Evolutionary conservation across 1,284 basidiomycete genomes (phyloP).

Genomic region (Xerocomus amazonicus): DNA sequence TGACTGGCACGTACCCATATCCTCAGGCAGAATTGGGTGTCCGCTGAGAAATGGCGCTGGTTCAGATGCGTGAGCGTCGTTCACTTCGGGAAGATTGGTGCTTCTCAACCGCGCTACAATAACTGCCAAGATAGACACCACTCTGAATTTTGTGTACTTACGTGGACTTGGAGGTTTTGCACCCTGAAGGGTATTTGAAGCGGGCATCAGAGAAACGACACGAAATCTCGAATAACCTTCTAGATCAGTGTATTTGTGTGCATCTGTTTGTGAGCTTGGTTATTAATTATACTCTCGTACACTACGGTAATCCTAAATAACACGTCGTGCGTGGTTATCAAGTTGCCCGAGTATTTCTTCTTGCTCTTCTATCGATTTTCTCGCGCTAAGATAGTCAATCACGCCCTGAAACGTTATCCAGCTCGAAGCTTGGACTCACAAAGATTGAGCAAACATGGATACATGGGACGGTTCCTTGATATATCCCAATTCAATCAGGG

Average conservation of each 20-base stretch:
- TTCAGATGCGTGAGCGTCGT: conserved; percentile 1
- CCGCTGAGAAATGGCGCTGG: conserved; percentile 27
- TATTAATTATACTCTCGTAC: background rate
- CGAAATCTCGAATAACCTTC: background rate
- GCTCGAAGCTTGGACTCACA: conserved; percentile 42
- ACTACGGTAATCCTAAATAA: background rate
- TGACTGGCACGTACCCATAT: conserved; percentile 27
- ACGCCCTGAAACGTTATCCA: background rate
- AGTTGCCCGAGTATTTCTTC: conserved; percentile 42
- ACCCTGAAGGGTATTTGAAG: background rate
- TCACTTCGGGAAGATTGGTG: conserved; percentile 24
- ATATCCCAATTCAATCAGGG: conserved; percentile 57
- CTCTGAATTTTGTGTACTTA: conserved; percentile 9
- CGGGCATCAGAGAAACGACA: conserved; percentile 16
- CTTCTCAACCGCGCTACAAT: conserved; percentile 27
- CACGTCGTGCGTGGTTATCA: conserved; percentile 32
- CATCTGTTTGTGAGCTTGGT: conserved; percentile 6
- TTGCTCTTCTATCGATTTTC: conserved; percentile 42
- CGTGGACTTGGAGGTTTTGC: conserved; percentile 26
- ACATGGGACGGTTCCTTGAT: conserved; percentile 50
- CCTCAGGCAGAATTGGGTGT: conserved; percentile 30
- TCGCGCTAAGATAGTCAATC: conserved; percentile 33
- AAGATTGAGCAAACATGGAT: conserved; percentile 55
- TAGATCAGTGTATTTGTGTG: conserved; percentile 5
- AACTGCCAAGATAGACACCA: background rate